phyloP scores from a whole-genome alignment of 345 rosid species.

The Citropsis articulata region DNA sequence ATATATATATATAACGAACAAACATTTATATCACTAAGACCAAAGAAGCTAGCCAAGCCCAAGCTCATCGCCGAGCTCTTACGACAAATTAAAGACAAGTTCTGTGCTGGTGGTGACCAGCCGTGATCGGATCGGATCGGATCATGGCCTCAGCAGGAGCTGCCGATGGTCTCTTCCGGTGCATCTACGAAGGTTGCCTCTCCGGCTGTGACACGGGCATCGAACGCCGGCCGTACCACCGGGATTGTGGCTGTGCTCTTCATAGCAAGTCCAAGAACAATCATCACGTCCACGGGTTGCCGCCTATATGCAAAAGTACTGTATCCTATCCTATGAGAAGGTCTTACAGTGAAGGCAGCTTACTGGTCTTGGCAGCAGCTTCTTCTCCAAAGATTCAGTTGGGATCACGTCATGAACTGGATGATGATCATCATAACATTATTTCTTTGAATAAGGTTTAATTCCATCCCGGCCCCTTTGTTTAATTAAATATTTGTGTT shows the following conservation, averaged over 20 bases:
- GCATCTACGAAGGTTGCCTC: constrained; percentile 54
- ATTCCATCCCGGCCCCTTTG: too few relatives aligned
- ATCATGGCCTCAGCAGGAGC: constrained; percentile 49
- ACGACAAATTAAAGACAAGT: neutral
- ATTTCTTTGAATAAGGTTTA: neutral
- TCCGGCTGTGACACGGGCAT: constrained; percentile 39
- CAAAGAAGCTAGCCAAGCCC: neutral
- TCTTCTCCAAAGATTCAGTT: constrained; percentile 16
- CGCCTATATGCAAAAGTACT: constrained; percentile 23
- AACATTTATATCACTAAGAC: too few relatives aligned
- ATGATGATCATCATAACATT: neutral
- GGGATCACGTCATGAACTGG: neutral
- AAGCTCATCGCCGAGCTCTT: too few relatives aligned
- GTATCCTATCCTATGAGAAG: constrained; percentile 54
- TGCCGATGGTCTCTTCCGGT: constrained; percentile 56
- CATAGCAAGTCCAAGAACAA: constrained; percentile 24
- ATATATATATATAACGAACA: too few relatives aligned
- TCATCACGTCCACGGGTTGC: constrained; percentile 17
- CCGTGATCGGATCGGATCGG: neutral
- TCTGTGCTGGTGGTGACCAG: neutral
- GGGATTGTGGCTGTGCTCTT: constrained; percentile 60
- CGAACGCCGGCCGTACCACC: constrained; percentile 67
- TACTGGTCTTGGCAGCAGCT: constrained; percentile 29
- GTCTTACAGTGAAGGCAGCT: constrained; percentile 65
- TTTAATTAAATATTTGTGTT: too few relatives aligned